Conservation (phyloP, 306 rosid genomes). For the Arachis stenosperma region DNA sequence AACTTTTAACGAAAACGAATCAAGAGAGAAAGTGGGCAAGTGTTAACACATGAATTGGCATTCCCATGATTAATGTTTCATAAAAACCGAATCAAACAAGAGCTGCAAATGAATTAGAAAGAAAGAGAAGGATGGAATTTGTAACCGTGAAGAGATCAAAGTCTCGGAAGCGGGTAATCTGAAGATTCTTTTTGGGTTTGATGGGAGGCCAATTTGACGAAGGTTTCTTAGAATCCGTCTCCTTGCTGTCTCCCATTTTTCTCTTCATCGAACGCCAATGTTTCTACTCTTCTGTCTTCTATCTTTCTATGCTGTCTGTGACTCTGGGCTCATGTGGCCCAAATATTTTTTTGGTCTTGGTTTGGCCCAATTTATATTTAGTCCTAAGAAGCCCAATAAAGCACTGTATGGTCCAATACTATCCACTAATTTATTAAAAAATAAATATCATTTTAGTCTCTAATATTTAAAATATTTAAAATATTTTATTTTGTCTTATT, state of each 20-base stretch:
- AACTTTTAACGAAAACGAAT: not conserved
- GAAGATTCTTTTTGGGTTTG: constrained; percentile 75
- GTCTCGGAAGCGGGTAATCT: constrained; percentile 58
- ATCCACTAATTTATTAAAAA: too few relatives aligned
- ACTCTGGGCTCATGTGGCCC: not conserved
- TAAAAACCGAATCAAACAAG: not conserved
- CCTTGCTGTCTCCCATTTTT: constrained; percentile 69
- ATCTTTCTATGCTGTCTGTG: not conserved
- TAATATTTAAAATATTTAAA: too few relatives aligned
- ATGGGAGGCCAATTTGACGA: constrained; percentile 66
- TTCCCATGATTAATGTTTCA: not conserved
- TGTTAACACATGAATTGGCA: not conserved
- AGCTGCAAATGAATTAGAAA: not conserved
- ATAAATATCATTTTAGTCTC: too few relatives aligned
- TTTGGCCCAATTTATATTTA: not conserved
- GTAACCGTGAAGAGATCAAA: constrained; percentile 78
- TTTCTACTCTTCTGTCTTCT: constrained; percentile 41
- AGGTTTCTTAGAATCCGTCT: constrained; percentile 41
- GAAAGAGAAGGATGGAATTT: constrained; percentile 25
- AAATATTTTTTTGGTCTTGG: not conserved
- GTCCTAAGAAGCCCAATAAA: not conserved
- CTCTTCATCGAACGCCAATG: constrained; percentile 46
- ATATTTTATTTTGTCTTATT: too few relatives aligned
- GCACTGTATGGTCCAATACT: too few relatives aligned
- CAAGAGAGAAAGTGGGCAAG: not conserved